Evolutionary conservation across 1,284 basidiomycete genomes (phyloP).

Genomic region (Peniophora sp.): DNA sequence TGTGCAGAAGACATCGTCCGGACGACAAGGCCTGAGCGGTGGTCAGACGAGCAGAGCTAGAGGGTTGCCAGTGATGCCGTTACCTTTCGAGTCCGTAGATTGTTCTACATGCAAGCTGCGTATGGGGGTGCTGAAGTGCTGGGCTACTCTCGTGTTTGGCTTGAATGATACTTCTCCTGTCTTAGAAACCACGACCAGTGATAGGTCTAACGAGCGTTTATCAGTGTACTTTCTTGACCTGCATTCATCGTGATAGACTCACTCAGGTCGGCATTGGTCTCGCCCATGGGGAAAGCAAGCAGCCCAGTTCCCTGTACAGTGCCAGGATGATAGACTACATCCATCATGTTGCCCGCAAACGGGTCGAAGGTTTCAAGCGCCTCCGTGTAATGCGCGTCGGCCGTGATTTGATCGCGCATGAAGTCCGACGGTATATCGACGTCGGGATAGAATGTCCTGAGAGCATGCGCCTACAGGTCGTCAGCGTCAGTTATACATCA

Average conservation of each 20-base stretch:
- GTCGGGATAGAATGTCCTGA: constrained; percentile 62
- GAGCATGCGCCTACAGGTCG: constrained; percentile 48
- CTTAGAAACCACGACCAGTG: constrained; percentile 26
- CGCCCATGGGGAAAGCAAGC: constrained; percentile 57
- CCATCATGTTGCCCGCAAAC: constrained; percentile 43
- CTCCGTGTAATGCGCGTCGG: constrained; percentile 30
- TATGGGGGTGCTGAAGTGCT: constrained; percentile 50
- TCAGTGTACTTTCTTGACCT: neutral
- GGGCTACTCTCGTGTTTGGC: constrained; percentile 31
- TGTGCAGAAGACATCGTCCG: constrained; percentile 9
- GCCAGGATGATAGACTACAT: constrained; percentile 26
- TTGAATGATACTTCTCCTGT: constrained; percentile 27
- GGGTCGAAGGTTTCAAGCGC: constrained; percentile 42
- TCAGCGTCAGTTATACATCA: neutral
- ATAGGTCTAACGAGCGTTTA: constrained; percentile 37
- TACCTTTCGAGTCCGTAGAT: neutral
- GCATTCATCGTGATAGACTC: constrained; percentile 15
- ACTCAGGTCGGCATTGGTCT: constrained; percentile 53
- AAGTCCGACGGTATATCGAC: constrained; percentile 60
- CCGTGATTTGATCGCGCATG: constrained; percentile 43
- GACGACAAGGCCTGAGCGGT: constrained; percentile 7
- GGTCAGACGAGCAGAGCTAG: too few relatives aligned
- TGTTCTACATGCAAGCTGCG: constrained; percentile 32
- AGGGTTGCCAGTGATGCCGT: too few relatives aligned
- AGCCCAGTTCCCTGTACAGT: constrained; percentile 21